Evolutionary conservation across 2,329 filamentous ascomycete species (phyloP).

Genomic region (Penicillium fuscoglaucum): DNA sequence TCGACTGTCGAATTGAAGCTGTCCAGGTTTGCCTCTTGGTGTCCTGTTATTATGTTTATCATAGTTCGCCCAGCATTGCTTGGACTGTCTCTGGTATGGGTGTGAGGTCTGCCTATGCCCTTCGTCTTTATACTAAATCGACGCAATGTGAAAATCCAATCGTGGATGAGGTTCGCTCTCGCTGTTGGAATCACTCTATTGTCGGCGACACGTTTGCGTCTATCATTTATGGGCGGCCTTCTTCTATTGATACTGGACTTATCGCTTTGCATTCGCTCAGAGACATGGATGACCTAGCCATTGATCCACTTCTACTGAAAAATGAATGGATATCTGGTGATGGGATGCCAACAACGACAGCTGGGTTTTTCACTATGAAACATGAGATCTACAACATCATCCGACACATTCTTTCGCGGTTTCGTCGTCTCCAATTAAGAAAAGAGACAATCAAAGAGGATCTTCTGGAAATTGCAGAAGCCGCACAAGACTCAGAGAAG

Average conservation of each 20-base stretch:
- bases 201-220: constrained; percentile 33
- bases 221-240: constrained; percentile 33
- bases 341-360: constrained; percentile 3
- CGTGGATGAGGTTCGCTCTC: constrained; percentile 29
- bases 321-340: constrained; percentile 16
- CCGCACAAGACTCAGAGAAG: constrained; percentile 6
- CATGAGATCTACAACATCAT: constrained; percentile 31
- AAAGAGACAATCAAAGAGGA: constrained; percentile 8
- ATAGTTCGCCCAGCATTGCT: constrained; percentile 23
- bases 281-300: constrained; percentile 27
- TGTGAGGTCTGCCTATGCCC: constrained; percentile 21
- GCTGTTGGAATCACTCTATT: constrained; percentile 34
- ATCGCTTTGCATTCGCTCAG: constrained; percentile 23
- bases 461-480: constrained; percentile 11
- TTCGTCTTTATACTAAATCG: constrained; percentile 20
- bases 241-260: constrained; percentile 30
- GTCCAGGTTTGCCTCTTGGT: constrained; percentile 23
- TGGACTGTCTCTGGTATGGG: constrained; percentile 24
- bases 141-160: constrained; percentile 5
- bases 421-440: constrained; percentile 24
- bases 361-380: constrained; percentile 30
- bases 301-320: constrained; percentile 4
- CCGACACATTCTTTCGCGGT: constrained; percentile 27
- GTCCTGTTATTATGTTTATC: constrained; percentile 21
- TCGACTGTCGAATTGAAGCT: constrained; percentile 23